phyloP scores from a whole-genome alignment of 225 moss, liverwort and hornwort genomes.

The Straminergon stramineum region DNA sequence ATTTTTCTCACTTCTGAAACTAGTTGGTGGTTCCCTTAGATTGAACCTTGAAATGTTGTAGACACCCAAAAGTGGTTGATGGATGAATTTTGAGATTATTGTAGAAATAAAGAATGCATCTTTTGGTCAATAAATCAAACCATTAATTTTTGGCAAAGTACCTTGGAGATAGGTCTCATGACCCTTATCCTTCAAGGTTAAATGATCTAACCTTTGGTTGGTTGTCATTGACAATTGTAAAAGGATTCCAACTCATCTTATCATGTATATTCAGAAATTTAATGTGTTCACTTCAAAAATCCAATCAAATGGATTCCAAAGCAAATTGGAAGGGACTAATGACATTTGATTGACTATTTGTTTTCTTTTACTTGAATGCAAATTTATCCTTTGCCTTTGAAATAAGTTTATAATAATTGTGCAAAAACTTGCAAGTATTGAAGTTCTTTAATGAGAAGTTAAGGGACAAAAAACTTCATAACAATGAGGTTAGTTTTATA shows the following conservation, averaged over 20 bases:
- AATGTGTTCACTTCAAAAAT: not conserved
- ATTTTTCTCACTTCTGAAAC: too few species aligned
- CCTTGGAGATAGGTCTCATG: not conserved
- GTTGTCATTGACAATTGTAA: not conserved
- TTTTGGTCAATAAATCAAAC: not conserved
- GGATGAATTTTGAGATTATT: rapidly evolving
- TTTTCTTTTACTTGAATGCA: too few species aligned
- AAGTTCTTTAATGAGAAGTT: too few species aligned
- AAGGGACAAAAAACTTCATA: too few species aligned
- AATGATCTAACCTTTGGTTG: not conserved
- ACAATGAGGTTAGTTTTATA: too few species aligned
- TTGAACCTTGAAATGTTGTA: rapidly evolving
- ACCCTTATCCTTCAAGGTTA: too few species aligned
- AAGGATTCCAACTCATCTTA: not conserved
- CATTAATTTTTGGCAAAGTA: not conserved
- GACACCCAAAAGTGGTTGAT: not conserved
- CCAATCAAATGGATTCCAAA: not conserved
- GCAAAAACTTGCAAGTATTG: too few species aligned
- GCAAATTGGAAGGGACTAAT: not conserved
- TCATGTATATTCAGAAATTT: not conserved
- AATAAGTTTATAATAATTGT: too few species aligned
- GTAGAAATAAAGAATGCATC: not conserved
- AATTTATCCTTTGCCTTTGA: too few species aligned
- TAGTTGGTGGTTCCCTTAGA: too few species aligned
- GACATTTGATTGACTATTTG: not conserved